phyloP scores from a whole-genome alignment of 2,329 filamentous ascomycete species.

The Neurospora sp. region DNA sequence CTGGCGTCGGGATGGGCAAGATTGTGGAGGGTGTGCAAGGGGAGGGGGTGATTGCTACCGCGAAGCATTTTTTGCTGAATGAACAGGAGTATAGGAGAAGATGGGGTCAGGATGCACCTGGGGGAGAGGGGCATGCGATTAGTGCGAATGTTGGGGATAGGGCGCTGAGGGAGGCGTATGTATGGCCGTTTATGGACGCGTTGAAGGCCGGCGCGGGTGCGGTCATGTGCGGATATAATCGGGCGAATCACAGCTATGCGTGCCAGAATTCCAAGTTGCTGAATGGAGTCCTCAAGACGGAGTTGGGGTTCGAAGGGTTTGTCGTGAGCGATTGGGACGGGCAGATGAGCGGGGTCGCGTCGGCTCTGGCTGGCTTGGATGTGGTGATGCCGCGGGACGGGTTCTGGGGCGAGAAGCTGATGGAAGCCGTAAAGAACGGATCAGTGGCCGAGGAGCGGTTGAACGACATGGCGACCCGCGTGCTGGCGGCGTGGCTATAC shows the following conservation, averaged over 20 bases:
- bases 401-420: constrained; percentile 57
- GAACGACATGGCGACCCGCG: constrained; percentile 69
- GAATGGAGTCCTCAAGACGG: constrained; percentile 56
- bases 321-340: constrained; percentile 61
- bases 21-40: constrained; percentile 22
- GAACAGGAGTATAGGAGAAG: constrained; percentile 44
- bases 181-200: constrained; percentile 56
- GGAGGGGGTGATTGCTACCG: constrained; percentile 64
- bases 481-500: constrained; percentile 35
- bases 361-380: constrained; percentile 48
- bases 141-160: constrained; percentile 56
- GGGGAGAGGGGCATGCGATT: constrained; percentile 33
- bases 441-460: constrained; percentile 60
- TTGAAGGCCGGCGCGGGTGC: constrained; percentile 45
- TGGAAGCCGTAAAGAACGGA: constrained; percentile 66
- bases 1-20: constrained; percentile 20
- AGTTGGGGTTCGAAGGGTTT: constrained; percentile 58
- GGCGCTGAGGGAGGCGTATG: constrained; percentile 54
- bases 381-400: constrained; percentile 56
- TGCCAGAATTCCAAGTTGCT: constrained; percentile 63
- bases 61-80: constrained; percentile 52
- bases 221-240: constrained; percentile 62
- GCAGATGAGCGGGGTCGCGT: constrained; percentile 47
- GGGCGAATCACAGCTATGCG: constrained; percentile 62
- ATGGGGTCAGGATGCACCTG: constrained; percentile 22